A percentile compares a stretch with the other conserved stretches of the same genome.
Evolutionary conservation across 352 stramenopile genomes (phyloP).

Genomic region (Blastocystis sp.): DNA sequence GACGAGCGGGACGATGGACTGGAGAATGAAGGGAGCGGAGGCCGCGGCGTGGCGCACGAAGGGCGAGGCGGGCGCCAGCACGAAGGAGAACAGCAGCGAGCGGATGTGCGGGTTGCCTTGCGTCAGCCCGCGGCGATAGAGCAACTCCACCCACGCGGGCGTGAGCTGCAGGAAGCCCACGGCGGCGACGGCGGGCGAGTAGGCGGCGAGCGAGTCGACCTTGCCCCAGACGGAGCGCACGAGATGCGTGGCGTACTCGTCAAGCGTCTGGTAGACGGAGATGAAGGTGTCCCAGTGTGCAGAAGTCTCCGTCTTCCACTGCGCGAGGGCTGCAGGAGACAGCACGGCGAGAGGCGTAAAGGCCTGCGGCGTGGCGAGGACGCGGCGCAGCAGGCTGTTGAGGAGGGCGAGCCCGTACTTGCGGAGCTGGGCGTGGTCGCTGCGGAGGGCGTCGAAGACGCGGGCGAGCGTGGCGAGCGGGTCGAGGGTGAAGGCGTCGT

Average conservation of each 20-base stretch:
- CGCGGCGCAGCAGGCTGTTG: neutral
- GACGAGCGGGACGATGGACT: neutral
- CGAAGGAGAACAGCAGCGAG: neutral
- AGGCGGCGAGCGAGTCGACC: conserved; percentile 7
- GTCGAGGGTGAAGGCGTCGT: neutral
- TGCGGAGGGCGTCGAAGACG: neutral
- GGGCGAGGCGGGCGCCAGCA: neutral
- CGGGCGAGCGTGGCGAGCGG: neutral
- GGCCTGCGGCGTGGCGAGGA: neutral
- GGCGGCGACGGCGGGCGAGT: neutral
- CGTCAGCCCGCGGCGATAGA: conserved; percentile 11
- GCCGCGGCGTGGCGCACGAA: neutral
- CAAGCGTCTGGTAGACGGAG: conserved; percentile 67
- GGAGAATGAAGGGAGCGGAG: neutral
- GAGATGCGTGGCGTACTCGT: conserved; percentile 60
- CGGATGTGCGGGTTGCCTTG: conserved; percentile 47
- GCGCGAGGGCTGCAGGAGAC: no score
- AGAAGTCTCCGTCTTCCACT: neutral
- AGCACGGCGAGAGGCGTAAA: neutral
- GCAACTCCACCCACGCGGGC: conserved; percentile 32
- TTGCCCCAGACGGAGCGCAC: conserved; percentile 17
- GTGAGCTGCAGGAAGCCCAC: conserved; percentile 1
- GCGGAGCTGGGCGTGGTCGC: neutral
- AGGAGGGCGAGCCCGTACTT: conserved; percentile 28
- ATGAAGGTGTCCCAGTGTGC: conserved; percentile 52